These are phyloP conservation scores for Leptographium wingfieldii DNA, from an alignment of 2,329 filamentous ascomycete species.

Conservation along the genomic window DNA sequence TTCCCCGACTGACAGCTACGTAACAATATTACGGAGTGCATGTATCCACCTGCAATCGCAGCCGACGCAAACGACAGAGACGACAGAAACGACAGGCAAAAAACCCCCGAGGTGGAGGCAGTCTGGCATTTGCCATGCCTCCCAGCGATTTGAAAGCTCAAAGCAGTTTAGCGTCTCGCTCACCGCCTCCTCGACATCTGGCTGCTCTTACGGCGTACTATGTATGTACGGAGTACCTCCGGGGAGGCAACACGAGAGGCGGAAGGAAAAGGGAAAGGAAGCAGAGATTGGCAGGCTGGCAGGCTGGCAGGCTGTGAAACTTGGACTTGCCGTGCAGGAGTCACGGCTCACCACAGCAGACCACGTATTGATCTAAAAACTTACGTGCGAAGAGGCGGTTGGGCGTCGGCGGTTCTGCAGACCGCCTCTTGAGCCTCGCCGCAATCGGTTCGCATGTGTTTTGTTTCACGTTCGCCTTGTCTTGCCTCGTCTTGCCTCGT, in stretches of 20 bases:
- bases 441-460: not conserved
- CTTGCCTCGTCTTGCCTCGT: not conserved
- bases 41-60: too few species aligned
- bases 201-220: too few species aligned
- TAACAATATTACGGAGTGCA: not conserved
- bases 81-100: not conserved
- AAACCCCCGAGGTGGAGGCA: not conserved
- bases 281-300: not conserved
- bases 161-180: not conserved
- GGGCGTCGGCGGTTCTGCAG: not conserved
- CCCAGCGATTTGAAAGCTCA: not conserved
- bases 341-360: not conserved
- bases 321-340: not conserved
- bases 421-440: not conserved
- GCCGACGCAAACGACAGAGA: not conserved
- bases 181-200: not conserved
- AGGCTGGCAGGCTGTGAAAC: too few species aligned
- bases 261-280: not conserved
- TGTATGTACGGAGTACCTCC: not conserved
- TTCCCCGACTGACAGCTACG: not conserved
- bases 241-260: not conserved
- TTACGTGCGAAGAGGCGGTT: not conserved
- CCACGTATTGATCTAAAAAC: not conserved
- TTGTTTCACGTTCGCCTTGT: not conserved
- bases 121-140: not conserved